phyloP scores from a whole-genome alignment of 1,284 basidiomycete genomes.

The Anthracocystis setariae region DNA sequence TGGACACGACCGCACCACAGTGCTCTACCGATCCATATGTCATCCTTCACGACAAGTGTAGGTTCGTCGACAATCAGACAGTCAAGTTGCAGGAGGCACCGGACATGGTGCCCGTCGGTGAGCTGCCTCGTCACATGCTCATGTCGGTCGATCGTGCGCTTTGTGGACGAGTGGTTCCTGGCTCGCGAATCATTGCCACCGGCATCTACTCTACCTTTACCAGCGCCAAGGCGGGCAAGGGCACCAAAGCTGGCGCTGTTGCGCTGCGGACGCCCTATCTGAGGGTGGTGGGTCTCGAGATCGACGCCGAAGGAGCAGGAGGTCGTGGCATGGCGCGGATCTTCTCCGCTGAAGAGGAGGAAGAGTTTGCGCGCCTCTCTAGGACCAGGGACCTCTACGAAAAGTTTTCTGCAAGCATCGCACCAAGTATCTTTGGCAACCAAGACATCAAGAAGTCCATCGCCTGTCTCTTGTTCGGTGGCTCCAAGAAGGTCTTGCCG shows the following conservation, averaged over 20 bases:
- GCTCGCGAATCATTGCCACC: conserved; percentile 90
- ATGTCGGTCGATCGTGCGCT: conserved; percentile 80
- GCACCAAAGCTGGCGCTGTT: conserved; percentile 69
- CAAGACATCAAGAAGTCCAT: conserved; percentile 98
- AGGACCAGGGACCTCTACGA: conserved; percentile 91
- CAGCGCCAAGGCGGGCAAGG: conserved; percentile 76
- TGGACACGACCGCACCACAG: conserved; percentile 75
- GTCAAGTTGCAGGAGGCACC: conserved; percentile 98
- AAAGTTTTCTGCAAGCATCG: conserved; percentile 91
- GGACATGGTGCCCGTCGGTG: conserved; percentile 99
- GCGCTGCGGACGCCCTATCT: conserved; percentile 95
- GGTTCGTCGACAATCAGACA: conserved; percentile 94
- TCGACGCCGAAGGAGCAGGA: conserved; percentile 75
- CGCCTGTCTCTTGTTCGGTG: conserved; percentile 91
- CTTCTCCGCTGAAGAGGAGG: conserved; percentile 95
- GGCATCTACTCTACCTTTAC: conserved; percentile 98
- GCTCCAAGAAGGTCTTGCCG: conserved; percentile 96
- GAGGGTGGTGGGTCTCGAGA: conserved; percentile 88
- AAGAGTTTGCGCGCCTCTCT: conserved; percentile 91
- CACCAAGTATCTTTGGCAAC: conserved; percentile 96
- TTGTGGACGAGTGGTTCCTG: conserved; percentile 76
- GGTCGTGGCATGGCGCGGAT: conserved; percentile 74
- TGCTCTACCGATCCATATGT: conserved; percentile 96
- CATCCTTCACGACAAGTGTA: conserved; percentile 93
- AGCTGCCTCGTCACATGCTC: conserved; percentile 94